phyloP scores from a whole-genome alignment of 2,329 filamentous ascomycete species.

The Erysiphe pulchra region DNA sequence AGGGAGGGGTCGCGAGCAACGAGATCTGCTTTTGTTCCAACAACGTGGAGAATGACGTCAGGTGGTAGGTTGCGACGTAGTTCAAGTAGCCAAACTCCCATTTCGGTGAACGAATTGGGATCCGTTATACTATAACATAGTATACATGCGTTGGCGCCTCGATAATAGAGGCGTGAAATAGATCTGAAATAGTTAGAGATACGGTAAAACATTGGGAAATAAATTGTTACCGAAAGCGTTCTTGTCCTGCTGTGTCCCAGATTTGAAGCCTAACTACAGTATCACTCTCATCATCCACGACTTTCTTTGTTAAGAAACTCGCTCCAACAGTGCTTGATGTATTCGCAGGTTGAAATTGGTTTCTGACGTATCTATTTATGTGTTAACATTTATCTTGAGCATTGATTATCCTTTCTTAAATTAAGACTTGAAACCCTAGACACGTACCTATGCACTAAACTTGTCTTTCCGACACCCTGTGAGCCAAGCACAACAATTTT shows the following conservation, averaged over 20 bases:
- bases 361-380: constrained; percentile 24
- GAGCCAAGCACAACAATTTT: constrained; percentile 65
- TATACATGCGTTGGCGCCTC: constrained; percentile 79
- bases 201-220: background rate
- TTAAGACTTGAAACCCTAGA: background rate
- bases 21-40: constrained; percentile 81
- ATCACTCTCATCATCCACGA: constrained; percentile 61
- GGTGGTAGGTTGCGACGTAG: constrained; percentile 50
- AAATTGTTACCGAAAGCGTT: constrained; percentile 43
- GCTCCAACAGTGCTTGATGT: constrained; percentile 45
- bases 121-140: constrained; percentile 89
- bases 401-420: background rate
- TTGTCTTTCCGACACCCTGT: constrained; percentile 60
- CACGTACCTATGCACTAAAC: constrained; percentile 43
- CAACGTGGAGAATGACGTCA: constrained; percentile 67
- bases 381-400: background rate
- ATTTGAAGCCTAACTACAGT: constrained; percentile 80
- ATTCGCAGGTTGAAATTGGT: constrained; percentile 12
- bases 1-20: constrained; percentile 57
- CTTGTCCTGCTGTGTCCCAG: constrained; percentile 90
- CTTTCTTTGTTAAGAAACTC: constrained; percentile 55
- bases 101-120: constrained; percentile 62
- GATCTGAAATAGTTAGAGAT: constrained; percentile 18
- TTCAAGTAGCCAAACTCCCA: constrained; percentile 77
- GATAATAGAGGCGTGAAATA: constrained; percentile 88